Base-by-base conservation (phyloP, 352 stramenopile species). In the Saprolegnia diclina region DNA sequence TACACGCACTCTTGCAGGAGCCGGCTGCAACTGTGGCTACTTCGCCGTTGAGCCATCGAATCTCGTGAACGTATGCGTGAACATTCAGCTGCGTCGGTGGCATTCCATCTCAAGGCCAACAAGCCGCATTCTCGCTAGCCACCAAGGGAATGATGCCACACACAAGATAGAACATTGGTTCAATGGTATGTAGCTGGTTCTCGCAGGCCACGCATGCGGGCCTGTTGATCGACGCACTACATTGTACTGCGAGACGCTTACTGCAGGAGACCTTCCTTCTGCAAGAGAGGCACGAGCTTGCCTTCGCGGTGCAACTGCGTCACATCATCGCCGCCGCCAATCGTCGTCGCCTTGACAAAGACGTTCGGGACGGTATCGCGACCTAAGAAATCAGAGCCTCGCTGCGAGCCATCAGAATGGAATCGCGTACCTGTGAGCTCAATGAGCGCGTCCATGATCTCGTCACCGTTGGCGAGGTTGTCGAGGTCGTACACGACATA, bases 341-440 rank as follows among this genome's bases (percentile, higher is more conserved):
- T 82, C 42, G 93, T 94, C 50, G 95, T 78, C 66, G 94, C 93
- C 65, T 92, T 93, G 48, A 99, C 83, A 77, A 98, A 99, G 29
- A 99, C 93, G 75, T 98, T 98, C 5, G 97, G 96, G 50, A 99
- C 95, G 6, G 92, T 98, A 48, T 82, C 78, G 55, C 97, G 91
- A 66, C 92, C 95, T 77, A 56, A 11, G 53, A 69, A 38, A 46
- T 29, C 57, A 40, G n/a, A 42, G 37, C 37, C 37, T 18, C 45
- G 40, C 42, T 14, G 1, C n/a, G 29, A 40, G 48, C 0, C n/a
- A 22, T 0, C 4, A 26, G 18, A 11, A 24, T 2, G 11, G 21
- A 42, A 7, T 56, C 11, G 13, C 32, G 62, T 61, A 88, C 91
- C 93, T 14, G 94, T 98, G 63, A 96, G 82, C 56, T 82, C 65